A percentile compares a stretch with the other conserved stretches of the same genome.
Evolutionary conservation across 345 rosid species (phyloP).

Genomic region (Pugionium dolabratum): DNA sequence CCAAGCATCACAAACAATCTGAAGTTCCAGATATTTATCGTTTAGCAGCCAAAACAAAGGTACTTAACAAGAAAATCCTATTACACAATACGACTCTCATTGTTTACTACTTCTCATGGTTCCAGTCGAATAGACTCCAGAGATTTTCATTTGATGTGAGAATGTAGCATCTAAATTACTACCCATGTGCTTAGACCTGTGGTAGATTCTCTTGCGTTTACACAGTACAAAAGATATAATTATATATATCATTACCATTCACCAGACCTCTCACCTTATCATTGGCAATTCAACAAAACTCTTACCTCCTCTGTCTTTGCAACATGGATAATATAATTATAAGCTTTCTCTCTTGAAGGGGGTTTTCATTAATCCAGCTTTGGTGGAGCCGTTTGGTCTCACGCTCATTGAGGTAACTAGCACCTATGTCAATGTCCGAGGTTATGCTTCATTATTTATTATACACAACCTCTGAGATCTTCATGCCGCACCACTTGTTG

Average conservation of each 20-base stretch:
- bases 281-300: conserved; percentile 6
- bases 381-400: conserved; percentile 97
- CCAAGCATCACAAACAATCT: conserved; percentile 92
- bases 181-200: conserved; percentile 20
- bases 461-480: conserved; percentile 21
- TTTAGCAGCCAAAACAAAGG: conserved; percentile 94
- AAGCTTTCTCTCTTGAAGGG: conserved; percentile 53
- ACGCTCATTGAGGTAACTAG: conserved; percentile 83
- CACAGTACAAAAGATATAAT: neutral
- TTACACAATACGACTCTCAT: conserved; percentile 3
- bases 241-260: too few relatives aligned
- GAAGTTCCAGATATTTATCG: conserved; percentile 96
- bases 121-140: conserved; percentile 4
- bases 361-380: conserved; percentile 96
- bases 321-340: conserved; percentile 21
- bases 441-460: conserved; percentile 47
- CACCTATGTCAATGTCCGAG: conserved; percentile 4
- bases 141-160: neutral
- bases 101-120: conserved; percentile 15
- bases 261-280: neutral
- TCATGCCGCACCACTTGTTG: conserved; percentile 23
- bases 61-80: conserved; percentile 39
- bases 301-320: conserved; percentile 30
- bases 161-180: conserved; percentile 6
- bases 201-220: conserved; percentile 13